A percentile compares a stretch with the other conserved stretches of the same genome.
These are phyloP conservation scores for Bidens hawaiensis DNA, from an alignment of 140 eudicot genomes.

Conservation along the genomic window DNA sequence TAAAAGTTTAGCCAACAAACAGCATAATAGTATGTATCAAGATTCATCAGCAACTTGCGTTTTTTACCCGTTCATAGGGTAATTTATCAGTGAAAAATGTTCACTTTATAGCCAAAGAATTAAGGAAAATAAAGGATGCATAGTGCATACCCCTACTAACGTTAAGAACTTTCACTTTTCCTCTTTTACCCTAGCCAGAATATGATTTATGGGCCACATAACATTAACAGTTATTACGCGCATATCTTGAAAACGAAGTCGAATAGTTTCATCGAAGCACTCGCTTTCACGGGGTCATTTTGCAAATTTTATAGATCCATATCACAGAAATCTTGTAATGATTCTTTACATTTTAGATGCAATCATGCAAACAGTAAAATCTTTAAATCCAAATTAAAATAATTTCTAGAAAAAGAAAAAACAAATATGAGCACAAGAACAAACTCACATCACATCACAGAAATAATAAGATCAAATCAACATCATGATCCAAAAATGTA, in stretches of 20 bases:
- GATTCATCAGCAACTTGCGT: slow-evolving; percentile 8
- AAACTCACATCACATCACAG: slow-evolving; percentile 23
- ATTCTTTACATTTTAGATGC: background rate
- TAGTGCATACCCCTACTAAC: slow-evolving; percentile 15
- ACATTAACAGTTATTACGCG: background rate
- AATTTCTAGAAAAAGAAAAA: background rate
- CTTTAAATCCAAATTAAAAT: background rate
- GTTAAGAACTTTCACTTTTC: slow-evolving; percentile 18
- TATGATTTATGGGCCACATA: slow-evolving; percentile 21
- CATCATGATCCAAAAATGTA: slow-evolving; percentile 23
- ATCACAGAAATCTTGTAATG: slow-evolving; percentile 12
- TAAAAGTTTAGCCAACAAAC: slow-evolving; percentile 6
- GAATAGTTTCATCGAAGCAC: background rate
- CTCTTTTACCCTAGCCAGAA: slow-evolving; percentile 9
- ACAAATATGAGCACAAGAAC: background rate
- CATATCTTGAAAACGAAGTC: slow-evolving; percentile 13
- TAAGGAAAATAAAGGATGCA: slow-evolving; percentile 14
- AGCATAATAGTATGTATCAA: slow-evolving; percentile 5
- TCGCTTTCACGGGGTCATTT: background rate
- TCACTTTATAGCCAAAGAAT: slow-evolving; percentile 25
- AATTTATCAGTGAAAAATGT: slow-evolving; percentile 37
- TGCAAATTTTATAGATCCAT: slow-evolving; percentile 2
- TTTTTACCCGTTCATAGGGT: slow-evolving; percentile 15
- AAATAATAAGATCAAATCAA: slow-evolving; percentile 14
- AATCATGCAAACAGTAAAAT: slow-evolving; percentile 1